A percentile compares a stretch with the other conserved stretches of the same genome.
These are phyloP conservation scores for Leishmania guyanensis DNA, from an alignment of 208 protist genomes.

Conservation along the genomic window DNA sequence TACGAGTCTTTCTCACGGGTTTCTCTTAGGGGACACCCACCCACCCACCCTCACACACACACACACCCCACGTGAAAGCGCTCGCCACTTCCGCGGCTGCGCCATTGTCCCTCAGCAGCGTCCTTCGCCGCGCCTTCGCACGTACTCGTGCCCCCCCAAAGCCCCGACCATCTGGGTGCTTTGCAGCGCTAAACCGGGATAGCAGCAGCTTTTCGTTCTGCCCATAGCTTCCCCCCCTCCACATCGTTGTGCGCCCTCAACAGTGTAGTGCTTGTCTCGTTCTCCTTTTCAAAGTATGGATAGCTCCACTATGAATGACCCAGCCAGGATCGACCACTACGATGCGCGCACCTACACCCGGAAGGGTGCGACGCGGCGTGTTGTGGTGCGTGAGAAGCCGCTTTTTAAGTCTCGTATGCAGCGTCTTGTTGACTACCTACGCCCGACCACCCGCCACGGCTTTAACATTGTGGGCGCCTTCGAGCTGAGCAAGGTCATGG, in stretches of 20 bases:
- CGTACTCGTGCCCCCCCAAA: neutral
- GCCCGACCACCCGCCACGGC: constrained; percentile 60
- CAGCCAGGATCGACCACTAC: constrained; percentile 69
- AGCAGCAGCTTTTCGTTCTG: neutral
- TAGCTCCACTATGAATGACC: constrained; percentile 33
- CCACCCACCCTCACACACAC: neutral
- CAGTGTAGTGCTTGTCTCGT: no score
- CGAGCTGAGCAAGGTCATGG: constrained; percentile 80
- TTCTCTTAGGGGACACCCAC: neutral
- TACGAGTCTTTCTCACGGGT: no score
- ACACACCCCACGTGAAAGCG: neutral
- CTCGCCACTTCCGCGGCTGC: neutral
- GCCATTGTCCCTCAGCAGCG: neutral
- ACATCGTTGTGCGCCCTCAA: neutral
- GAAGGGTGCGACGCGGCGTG: constrained; percentile 50
- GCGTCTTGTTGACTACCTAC: constrained; percentile 60
- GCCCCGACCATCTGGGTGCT: neutral
- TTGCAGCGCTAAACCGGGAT: neutral
- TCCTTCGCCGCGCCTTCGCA: neutral
- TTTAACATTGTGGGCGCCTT: constrained; percentile 68
- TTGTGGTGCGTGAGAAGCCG: constrained; percentile 82
- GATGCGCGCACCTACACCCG: constrained; percentile 71
- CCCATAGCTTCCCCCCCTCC: neutral
- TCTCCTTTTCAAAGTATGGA: neutral
- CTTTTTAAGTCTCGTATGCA: constrained; percentile 75